Evolutionary conservation across 139 green algal species (phyloP).

Genomic region (Picochlorum sp.): DNA sequence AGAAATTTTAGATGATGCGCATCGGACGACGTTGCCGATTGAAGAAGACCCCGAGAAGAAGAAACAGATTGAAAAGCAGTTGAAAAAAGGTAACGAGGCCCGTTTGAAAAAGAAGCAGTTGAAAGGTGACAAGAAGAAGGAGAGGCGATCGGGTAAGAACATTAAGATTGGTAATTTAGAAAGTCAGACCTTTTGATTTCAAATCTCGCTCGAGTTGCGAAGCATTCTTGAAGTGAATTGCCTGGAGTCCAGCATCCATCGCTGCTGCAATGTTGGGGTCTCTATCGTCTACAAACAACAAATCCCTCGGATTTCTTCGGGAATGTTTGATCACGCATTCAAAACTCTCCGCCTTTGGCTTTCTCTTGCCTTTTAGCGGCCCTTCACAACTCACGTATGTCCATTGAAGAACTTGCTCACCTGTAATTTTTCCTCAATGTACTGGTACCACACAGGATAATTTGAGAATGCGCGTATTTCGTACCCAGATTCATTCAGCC

Average conservation of each 20-base stretch:
- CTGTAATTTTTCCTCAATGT: slow-evolving; percentile 73
- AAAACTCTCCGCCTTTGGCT: slow-evolving; percentile 49
- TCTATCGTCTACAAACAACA: slow-evolving; percentile 68
- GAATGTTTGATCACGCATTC: slow-evolving; percentile 29
- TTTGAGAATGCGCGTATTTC: slow-evolving; percentile 66
- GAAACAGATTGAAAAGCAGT: slow-evolving; percentile 62
- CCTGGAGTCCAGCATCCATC: slow-evolving; percentile 26
- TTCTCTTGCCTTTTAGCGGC: slow-evolving; percentile 60
- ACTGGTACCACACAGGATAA: slow-evolving; percentile 65
- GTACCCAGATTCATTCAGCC: slow-evolving; percentile 41
- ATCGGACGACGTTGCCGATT: slow-evolving; percentile 58
- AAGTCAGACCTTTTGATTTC: slow-evolving; percentile 15
- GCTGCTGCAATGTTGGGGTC: slow-evolving; percentile 30
- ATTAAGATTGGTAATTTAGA: slow-evolving; percentile 32
- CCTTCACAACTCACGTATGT: slow-evolving; percentile 75
- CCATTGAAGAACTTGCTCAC: slow-evolving; percentile 63
- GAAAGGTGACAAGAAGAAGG: slow-evolving; percentile 64
- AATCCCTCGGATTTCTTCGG: not conserved
- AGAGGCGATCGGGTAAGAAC: slow-evolving; percentile 47
- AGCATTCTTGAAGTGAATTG: slow-evolving; percentile 36
- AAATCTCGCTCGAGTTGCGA: slow-evolving; percentile 31
- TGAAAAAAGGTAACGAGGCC: slow-evolving; percentile 65
- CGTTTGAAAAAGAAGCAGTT: slow-evolving; percentile 70
- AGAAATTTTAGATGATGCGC: slow-evolving; percentile 66
- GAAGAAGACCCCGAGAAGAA: slow-evolving; percentile 71